phyloP scores from a whole-genome alignment of 805 yeast genomes.

The Wickerhamiella allomyrinae region DNA sequence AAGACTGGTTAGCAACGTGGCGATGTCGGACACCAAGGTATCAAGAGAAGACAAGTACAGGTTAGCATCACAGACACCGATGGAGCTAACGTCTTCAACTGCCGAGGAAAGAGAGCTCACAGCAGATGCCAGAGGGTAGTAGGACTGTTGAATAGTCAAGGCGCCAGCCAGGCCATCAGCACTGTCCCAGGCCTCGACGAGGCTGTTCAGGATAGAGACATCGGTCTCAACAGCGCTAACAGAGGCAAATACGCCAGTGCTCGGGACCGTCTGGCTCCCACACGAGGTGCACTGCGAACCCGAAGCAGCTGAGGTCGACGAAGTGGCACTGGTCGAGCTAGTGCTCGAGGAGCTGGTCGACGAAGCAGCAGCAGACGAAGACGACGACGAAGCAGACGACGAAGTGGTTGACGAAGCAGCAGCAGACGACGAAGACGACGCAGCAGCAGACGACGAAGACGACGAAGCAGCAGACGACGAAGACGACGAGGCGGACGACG shows the following conservation, averaged over 20 bases:
- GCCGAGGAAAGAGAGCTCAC: slow-evolving; percentile 4
- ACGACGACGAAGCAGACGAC: too few relatives aligned
- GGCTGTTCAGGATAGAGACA: slow-evolving; percentile 10
- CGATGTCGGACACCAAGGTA: slow-evolving; percentile 4
- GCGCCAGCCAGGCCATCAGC: slow-evolving; percentile 12
- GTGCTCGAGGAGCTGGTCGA: too few relatives aligned
- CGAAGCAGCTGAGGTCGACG: neutral
- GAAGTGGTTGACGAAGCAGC: neutral
- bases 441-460: slow-evolving; percentile 17
- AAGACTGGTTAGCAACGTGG: slow-evolving; percentile 5
- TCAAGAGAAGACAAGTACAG: neutral
- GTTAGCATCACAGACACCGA: neutral
- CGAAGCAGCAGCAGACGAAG: too few relatives aligned
- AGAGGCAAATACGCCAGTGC: slow-evolving; percentile 1
- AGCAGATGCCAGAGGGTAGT: slow-evolving; percentile 1
- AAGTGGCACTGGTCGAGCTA: neutral
- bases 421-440: neutral
- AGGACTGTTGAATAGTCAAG: slow-evolving; percentile 11
- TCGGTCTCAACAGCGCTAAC: slow-evolving; percentile 9
- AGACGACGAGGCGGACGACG: slow-evolving; percentile 55
- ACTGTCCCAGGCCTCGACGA: slow-evolving; percentile 8
- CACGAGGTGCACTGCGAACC: too few relatives aligned
- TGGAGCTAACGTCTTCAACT: slow-evolving; percentile 5
- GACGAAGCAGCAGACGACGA: slow-evolving; percentile 30
- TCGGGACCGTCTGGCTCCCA: neutral